These are phyloP conservation scores for Neoconidiobolus thromboides DNA, from an alignment of 371 early-diverging fungal species.

Conservation along the genomic window DNA sequence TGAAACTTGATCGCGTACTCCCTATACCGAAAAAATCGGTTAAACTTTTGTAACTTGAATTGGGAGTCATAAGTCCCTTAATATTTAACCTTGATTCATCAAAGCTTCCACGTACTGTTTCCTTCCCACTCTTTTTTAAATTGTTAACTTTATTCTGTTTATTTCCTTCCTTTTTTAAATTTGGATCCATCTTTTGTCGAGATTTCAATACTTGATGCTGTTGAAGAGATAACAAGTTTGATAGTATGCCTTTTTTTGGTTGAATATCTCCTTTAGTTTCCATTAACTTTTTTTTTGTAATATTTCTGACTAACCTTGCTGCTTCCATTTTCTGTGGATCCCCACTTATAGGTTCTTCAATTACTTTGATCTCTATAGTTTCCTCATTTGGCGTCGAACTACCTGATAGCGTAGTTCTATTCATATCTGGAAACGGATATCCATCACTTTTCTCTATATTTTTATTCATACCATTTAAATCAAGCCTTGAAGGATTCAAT, in stretches of 20 bases:
- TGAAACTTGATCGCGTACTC: not conserved
- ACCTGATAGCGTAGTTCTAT: not conserved
- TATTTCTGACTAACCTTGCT: not conserved
- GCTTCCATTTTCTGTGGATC: not conserved
- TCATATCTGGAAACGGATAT: not conserved
- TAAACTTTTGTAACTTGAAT: not conserved
- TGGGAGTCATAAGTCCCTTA: not conserved
- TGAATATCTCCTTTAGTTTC: not conserved
- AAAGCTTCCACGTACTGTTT: not conserved
- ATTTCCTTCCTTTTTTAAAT: not conserved
- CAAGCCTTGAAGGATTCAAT: not conserved
- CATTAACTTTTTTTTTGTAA: not conserved
- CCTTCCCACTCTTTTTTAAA: not conserved
- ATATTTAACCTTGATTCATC: not conserved
- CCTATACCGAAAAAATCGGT: constrained; percentile 1
- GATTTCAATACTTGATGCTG: not conserved
- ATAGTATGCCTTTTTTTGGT: not conserved
- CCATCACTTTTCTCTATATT: not conserved
- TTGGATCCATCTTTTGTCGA: not conserved
- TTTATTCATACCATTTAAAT: not conserved
- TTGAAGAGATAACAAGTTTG: constrained; percentile 1
- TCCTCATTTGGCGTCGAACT: not conserved
- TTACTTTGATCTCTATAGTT: not conserved
- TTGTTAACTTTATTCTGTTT: not conserved
- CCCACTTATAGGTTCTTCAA: not conserved